Conservation (phyloP, 441 rosid genomes). For the Omphalea diandra region DNA sequence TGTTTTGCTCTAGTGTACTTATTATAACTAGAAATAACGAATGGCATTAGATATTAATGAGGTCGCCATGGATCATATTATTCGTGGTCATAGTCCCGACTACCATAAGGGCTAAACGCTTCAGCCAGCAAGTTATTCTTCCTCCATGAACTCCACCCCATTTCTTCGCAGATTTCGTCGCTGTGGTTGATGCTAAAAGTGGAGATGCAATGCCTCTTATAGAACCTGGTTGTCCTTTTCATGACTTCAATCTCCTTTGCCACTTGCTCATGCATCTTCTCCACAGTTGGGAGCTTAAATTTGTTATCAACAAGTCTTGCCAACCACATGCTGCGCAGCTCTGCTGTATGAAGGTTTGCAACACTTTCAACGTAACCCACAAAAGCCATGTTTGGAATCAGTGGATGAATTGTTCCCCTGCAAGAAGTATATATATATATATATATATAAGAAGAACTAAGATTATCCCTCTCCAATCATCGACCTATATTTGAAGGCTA, state of each 20-base stretch:
- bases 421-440: too few species aligned
- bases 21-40: conserved; percentile 3
- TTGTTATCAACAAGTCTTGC: conserved; percentile 47
- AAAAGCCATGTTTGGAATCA: conserved; percentile 91
- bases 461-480: background rate
- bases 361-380: conserved; percentile 77
- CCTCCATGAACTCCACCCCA: conserved; percentile 76
- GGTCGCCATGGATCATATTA: background rate
- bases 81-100: conserved; percentile 52
- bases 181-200: conserved; percentile 85
- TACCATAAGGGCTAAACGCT: conserved; percentile 71
- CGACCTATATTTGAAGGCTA: background rate
- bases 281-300: conserved; percentile 64
- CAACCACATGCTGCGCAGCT: conserved; percentile 77
- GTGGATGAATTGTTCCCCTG: conserved; percentile 88
- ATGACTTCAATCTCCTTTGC: conserved; percentile 55
- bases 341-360: conserved; percentile 74
- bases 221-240: conserved; percentile 64
- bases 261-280: conserved; percentile 55
- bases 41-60: background rate
- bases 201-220: conserved; percentile 78
- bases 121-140: conserved; percentile 60
- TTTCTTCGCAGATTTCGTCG: conserved; percentile 78
- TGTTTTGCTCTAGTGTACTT: too few species aligned
- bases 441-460: background rate